A percentile compares a stretch with the other conserved stretches of the same genome.
phyloP scores from a whole-genome alignment of 2,329 filamentous ascomycete genomes.

The Mycosphaerella arachidis region DNA sequence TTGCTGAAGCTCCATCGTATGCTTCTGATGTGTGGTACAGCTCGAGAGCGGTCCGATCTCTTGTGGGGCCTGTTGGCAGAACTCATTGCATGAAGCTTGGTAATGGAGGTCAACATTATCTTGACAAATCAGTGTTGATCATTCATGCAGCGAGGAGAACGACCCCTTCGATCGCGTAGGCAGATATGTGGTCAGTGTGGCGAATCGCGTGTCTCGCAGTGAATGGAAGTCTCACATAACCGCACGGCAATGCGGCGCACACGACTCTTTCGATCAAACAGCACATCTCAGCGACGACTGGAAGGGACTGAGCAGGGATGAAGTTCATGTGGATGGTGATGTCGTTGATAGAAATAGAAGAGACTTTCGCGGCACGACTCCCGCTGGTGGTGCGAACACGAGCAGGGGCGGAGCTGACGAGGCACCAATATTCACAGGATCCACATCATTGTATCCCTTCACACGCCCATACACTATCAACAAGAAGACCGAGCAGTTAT shows the following conservation, averaged over 20 bases:
- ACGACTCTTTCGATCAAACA: too few relatives aligned
- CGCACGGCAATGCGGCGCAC: too few relatives aligned
- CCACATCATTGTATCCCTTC: not conserved
- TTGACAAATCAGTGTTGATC: too few relatives aligned
- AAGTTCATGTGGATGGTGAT: not conserved
- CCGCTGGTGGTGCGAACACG: not conserved
- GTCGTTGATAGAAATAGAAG: not conserved
- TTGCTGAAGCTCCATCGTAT: not conserved
- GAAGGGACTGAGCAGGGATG: not conserved
- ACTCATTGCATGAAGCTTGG: too few relatives aligned
- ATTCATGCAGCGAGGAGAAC: too few relatives aligned
- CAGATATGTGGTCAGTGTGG: too few relatives aligned
- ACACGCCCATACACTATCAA: not conserved
- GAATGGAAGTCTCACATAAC: too few relatives aligned
- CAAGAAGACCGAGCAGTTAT: not conserved
- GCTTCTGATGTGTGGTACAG: not conserved
- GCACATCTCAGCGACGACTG: not conserved
- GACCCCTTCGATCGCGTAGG: too few relatives aligned
- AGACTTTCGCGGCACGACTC: not conserved
- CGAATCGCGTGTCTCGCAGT: too few relatives aligned
- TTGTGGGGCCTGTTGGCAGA: too few relatives aligned
- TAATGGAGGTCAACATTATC: too few relatives aligned
- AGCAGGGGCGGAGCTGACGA: not conserved
- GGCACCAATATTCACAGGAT: not conserved
- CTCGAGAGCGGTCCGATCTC: not conserved